phyloP scores from a whole-genome alignment of 2,329 filamentous ascomycete genomes.

The Orbilia oligospora region DNA sequence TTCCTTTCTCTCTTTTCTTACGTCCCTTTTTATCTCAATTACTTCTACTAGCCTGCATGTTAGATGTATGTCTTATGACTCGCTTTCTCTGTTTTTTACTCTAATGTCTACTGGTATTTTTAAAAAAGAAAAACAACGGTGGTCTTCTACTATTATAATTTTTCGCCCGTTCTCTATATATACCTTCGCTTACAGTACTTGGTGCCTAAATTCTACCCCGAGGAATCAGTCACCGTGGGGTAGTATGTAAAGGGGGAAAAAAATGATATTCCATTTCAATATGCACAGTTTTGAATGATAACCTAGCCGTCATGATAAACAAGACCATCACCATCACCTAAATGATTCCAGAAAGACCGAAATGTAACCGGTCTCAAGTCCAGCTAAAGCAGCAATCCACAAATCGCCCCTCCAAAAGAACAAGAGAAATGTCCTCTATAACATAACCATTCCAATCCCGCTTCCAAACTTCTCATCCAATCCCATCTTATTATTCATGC shows the following conservation, averaged over 20 bases:
- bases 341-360: not conserved
- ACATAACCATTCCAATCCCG: conserved; percentile 90
- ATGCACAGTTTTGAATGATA: conserved; percentile 29
- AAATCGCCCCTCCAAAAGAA: not conserved
- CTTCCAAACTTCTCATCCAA: conserved; percentile 84
- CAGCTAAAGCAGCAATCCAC: not conserved
- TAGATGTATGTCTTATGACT: conserved; percentile 42
- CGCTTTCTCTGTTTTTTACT: conserved; percentile 8
- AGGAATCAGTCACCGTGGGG: no score
- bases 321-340: not conserved
- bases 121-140: not conserved
- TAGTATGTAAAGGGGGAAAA: not conserved
- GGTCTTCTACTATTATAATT: not conserved
- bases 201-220: no score
- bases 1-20: conserved; percentile 14
- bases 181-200: no score
- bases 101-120: conserved; percentile 26
- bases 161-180: no score
- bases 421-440: conserved; percentile 67
- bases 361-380: not conserved
- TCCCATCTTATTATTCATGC: conserved; percentile 83
- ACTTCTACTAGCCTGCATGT: conserved; percentile 44
- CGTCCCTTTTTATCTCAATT: conserved; percentile 9
- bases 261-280: conserved; percentile 15
- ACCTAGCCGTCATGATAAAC: not conserved